Percentiles rank a stretch among this genome's conserved stretches.
phyloP scores from a whole-genome alignment of 108 stramenopile genomes.

The Cylindrotheca fusiformis region DNA sequence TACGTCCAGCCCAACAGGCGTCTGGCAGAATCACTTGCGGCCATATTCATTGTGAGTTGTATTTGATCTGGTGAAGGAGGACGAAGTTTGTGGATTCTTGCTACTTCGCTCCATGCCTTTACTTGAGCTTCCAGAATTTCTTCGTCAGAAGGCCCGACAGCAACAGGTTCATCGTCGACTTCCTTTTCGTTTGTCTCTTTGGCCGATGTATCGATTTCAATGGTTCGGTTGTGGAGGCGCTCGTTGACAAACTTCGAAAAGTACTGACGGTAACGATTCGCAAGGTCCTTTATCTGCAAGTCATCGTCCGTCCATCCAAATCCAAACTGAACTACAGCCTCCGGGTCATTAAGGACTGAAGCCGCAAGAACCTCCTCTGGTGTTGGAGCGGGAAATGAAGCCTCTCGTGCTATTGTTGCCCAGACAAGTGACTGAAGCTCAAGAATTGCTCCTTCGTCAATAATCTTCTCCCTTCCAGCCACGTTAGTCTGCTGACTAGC shows the following conservation, averaged over 20 bases:
- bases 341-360: conserved; percentile 44
- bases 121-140: conserved; percentile 23
- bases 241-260: conserved; percentile 13
- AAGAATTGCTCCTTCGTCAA: conserved; percentile 41
- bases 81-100: conserved; percentile 16
- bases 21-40: conserved; percentile 14
- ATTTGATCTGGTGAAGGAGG: conserved; percentile 30
- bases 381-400: conserved; percentile 45
- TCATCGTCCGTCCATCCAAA: conserved; percentile 61
- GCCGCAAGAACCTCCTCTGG: conserved; percentile 59
- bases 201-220: background rate
- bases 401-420: conserved; percentile 50
- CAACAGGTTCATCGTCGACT: background rate
- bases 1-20: conserved; percentile 20
- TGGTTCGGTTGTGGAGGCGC: conserved; percentile 4
- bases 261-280: conserved; percentile 10
- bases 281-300: conserved; percentile 22
- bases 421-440: conserved; percentile 69
- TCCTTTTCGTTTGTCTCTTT: background rate
- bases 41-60: conserved; percentile 16
- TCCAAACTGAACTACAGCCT: conserved; percentile 36
- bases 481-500: background rate
- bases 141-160: conserved; percentile 11
- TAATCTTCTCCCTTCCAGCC: too few species aligned
- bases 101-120: conserved; percentile 25